A percentile compares a stretch with the other conserved stretches of the same genome.
phyloP scores from a whole-genome alignment of 805 yeast genomes.

The Lipomyces oligophaga region DNA sequence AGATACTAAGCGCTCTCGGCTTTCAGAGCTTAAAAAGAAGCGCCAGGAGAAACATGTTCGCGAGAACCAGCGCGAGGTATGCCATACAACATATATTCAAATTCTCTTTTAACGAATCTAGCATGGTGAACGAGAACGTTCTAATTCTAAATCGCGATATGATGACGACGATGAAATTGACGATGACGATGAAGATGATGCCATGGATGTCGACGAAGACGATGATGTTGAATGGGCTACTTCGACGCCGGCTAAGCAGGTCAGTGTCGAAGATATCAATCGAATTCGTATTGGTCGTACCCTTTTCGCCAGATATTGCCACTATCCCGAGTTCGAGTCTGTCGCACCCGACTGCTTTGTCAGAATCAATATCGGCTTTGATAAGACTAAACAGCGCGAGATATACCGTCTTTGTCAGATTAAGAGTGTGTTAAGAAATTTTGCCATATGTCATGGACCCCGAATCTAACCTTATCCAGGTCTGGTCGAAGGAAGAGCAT shows the following conservation, averaged over 20 bases:
- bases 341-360: constrained; percentile 65
- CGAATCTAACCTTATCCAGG: constrained; percentile 5
- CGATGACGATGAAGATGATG: constrained; percentile 45
- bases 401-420: constrained; percentile 82
- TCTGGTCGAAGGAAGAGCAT: constrained; percentile 41
- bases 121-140: constrained; percentile 39
- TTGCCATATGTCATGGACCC: background rate
- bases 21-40: constrained; percentile 70
- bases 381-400: constrained; percentile 56
- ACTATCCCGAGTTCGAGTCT: constrained; percentile 73
- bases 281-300: constrained; percentile 73
- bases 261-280: constrained; percentile 64
- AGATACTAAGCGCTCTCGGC: constrained; percentile 48
- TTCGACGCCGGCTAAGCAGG: constrained; percentile 35
- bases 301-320: constrained; percentile 68
- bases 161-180: constrained; percentile 43
- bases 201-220: constrained; percentile 43
- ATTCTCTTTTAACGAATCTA: too few species aligned
- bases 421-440: constrained; percentile 50
- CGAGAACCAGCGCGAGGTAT: constrained; percentile 14
- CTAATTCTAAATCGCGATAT: constrained; percentile 44
- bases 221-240: constrained; percentile 38
- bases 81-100: background rate
- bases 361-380: constrained; percentile 74
- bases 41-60: constrained; percentile 52